Percentiles rank a stretch among this genome's conserved stretches.
phyloP scores from a whole-genome alignment of 306 rosid genomes.

The Cicer arietinum region DNA sequence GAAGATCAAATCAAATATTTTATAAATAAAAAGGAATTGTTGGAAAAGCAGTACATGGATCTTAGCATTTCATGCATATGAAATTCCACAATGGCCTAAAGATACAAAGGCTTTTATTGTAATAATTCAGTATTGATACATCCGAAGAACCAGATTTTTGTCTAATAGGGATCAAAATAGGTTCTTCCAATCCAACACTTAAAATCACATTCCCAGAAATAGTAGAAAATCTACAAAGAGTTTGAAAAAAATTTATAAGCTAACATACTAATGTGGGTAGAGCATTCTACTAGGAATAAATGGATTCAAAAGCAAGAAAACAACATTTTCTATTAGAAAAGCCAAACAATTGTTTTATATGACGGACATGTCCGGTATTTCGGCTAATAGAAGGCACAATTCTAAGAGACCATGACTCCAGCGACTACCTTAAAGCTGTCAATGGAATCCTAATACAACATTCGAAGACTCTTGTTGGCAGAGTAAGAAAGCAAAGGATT shows the following conservation, averaged over 20 bases:
- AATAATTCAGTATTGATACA: not conserved
- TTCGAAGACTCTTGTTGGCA: slow-evolving; percentile 45
- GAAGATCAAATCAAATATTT: not conserved
- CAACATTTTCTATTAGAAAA: slow-evolving; percentile 21
- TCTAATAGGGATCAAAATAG: too few relatives aligned
- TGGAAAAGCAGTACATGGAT: not conserved
- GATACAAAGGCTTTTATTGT: not conserved
- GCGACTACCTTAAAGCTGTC: slow-evolving; percentile 81
- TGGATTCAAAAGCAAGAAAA: slow-evolving; percentile 16
- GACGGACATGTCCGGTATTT: slow-evolving; percentile 86
- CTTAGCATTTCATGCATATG: slow-evolving; percentile 5
- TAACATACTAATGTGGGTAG: not conserved
- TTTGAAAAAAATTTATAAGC: not conserved
- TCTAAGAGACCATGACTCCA: slow-evolving; percentile 85
- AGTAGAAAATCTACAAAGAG: not conserved
- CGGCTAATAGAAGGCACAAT: slow-evolving; percentile 70
- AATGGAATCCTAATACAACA: slow-evolving; percentile 63
- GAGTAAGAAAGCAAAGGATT: not conserved
- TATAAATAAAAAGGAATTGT: slow-evolving; percentile 11
- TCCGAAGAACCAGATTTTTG: not conserved
- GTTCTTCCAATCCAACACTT: too few relatives aligned
- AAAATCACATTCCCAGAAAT: not conserved
- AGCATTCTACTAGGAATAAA: slow-evolving; percentile 1
- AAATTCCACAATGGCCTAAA: not conserved
- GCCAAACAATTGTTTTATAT: slow-evolving; percentile 2